Evolutionary conservation across 345 rosid species (phyloP).

Genomic region (Eucalyptus erythrocorys): DNA sequence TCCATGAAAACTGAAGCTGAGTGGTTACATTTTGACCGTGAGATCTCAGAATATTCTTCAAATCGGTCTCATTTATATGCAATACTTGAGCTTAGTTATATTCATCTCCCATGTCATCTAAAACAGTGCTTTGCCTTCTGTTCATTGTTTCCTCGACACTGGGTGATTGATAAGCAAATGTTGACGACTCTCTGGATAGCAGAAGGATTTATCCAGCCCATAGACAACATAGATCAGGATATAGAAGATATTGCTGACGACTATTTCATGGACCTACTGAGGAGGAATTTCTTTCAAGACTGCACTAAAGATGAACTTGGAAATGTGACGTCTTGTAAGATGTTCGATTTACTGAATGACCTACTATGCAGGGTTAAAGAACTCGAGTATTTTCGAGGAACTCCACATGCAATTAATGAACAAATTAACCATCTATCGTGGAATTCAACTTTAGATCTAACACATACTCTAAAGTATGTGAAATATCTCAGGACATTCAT

Average conservation of each 20-base stretch:
- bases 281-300: background rate
- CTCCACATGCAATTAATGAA: too few relatives aligned
- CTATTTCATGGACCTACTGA: background rate
- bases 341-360: rapidly evolving
- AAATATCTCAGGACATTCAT: background rate
- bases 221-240: background rate
- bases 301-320: background rate
- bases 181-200: slow-evolving; percentile 2
- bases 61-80: too few relatives aligned
- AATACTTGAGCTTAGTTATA: background rate
- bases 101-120: slow-evolving; percentile 5
- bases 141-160: slow-evolving; percentile 1
- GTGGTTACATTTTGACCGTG: slow-evolving; percentile 1
- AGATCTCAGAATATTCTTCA: background rate
- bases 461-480: too few relatives aligned
- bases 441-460: background rate
- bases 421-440: too few relatives aligned
- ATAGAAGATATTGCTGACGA: background rate
- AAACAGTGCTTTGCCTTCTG: background rate
- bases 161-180: background rate
- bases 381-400: too few relatives aligned
- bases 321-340: background rate
- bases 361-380: too few relatives aligned
- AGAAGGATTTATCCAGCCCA: background rate
- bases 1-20: background rate